Base-by-base conservation (phyloP, 208 protist species). In the Crithidia mellificae region DNA sequence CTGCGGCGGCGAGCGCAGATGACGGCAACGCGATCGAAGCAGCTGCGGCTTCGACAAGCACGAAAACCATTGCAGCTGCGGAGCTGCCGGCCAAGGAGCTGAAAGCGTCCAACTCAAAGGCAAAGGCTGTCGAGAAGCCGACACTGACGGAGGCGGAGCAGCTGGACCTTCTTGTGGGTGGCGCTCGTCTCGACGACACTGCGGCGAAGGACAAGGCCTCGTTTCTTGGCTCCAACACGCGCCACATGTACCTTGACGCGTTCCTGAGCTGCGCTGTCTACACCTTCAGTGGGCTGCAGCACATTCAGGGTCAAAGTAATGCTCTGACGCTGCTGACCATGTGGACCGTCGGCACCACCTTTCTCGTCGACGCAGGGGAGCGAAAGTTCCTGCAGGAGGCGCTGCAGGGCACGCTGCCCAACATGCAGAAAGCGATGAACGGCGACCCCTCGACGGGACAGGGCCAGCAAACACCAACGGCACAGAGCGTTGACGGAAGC, bases 301-400 rank as follows among this genome's bases (percentile, higher is more conserved):
- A 91, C 61, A 58, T 91, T 9, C 72, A 83, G n/a, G 88, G 88
- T 1, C 88, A 94, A 56, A 83, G 85, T 67, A 94, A 74, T 41
- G 78, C 79, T 0, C 79, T 91, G 36, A 85, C 79, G 50, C 67
- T 85, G 57, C 80, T 94, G 25, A 83, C 79, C 55, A 83, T 91
- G 81, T 94, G 88, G 85, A 77, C 81, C 0, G 84, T 84, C 1
- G 88, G 88, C 0, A 94, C 85, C 0, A 84, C 82, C 0, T 91
- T 90, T 56, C 57, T 91, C 14, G 68, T 94, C 22, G 88, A 87
- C 51, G 72, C 80, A 24, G 83, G 77, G 6, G 61, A 83, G 50
- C 88, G 88, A 9, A 77, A 74, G 64, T 81, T 54, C 73, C 74
- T 88, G 38, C 76, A 59, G 34, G 76, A 78, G 55, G 74, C 38